Base-by-base conservation (phyloP, 2,329 filamentous ascomycete species). In the Coniella vitis region DNA sequence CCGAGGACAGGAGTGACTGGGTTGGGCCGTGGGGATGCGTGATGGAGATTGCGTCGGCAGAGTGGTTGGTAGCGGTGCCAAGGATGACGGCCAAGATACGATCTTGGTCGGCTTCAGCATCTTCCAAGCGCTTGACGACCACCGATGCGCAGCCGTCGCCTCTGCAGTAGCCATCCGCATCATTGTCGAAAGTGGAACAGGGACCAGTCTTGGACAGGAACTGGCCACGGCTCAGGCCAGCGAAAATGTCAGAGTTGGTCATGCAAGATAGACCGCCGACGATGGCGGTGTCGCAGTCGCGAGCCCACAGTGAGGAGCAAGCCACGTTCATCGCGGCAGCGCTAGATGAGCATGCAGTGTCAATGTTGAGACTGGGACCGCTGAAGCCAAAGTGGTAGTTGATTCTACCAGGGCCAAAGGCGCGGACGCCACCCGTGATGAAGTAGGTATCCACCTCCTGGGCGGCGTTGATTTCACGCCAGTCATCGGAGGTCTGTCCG, bases 131-230 rank as follows among this genome's bases (percentile, higher is more conserved):
- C 73, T 94, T 94, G 41, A 93, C 69, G 19, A 93, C 74, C 42
- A 93, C 75, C 0, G 84, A 83, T 2, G 82, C 87, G 53, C 85
- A 84, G 16, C 79, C 83, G 36, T 93, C 87, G 47, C 81, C 86
- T 61, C 87, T 82, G 67, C 87, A 91, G 66, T 93, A 91, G 1
- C 87, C 87, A 65, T 90, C 86, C 3, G 87, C 87, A 34, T 76
- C 79, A 55, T 88, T 83, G 63, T 91, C 87, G 61, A 88, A 93
- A 0, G 87, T 88, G 60, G 88, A 87, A 66, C 86, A 90, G 54
- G 81, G 78, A 7, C 86, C 85, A 45, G 79, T 86, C 68, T 84
- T 84, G 25, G 85, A 87, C 56, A 91, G 69, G 67, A 91, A 90
- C 58, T 88, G 84, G 12, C 85, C 87, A 56, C 85, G 81, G 60